Base-by-base conservation (phyloP, 768 basidiomycete species). In the Rhizopogon vulgaris region DNA sequence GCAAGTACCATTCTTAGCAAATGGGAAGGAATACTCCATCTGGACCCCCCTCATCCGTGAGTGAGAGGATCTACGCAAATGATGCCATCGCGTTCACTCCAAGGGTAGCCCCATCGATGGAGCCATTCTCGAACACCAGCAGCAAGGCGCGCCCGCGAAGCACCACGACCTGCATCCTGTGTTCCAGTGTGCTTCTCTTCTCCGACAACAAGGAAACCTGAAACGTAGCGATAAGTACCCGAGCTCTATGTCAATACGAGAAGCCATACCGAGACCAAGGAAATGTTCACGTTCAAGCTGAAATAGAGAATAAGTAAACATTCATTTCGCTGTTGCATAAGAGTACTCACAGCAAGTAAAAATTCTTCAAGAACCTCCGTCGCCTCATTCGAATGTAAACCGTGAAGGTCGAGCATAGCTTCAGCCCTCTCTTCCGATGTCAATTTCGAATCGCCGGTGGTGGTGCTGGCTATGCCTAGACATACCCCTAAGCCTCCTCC, bases 141-240 rank as follows among this genome's bases (percentile, higher is more conserved):
- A 11, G 90, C 89, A 6, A 97, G 76, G 10, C 94, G 84, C 22
- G 82, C 79, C 48, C 90, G 84, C 7, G 90, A 90, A 3, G 90
- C 83, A 25, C 92, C 92, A 37, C 93, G 79, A 11, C 75, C 80
- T 3, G 79, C 71, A 61, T 94, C 92, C 62, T 94, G 91, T n/a
- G 84, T 87, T 2, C 90, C 94, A 0, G 90, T 92, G 66, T 97
- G 95, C 68, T 94, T 95, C 68, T 95, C 91, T 71, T 97, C 93
- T 17, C 96, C 95, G 6, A 98, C 90, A 40, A 99, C 77, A 17
- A 91, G 72, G 65, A 88, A 99, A 5, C 90, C 93, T 88, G 58
- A 36, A 58, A 27, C 18, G 45, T 38, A 48, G 32, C 32, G 41
- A n/a, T 57, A 34, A 58, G 51, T 24, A 56, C 39, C 53, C 14